phyloP scores from a whole-genome alignment of 495 filamentous ascomycete species.

The Durotheca rogersii region DNA sequence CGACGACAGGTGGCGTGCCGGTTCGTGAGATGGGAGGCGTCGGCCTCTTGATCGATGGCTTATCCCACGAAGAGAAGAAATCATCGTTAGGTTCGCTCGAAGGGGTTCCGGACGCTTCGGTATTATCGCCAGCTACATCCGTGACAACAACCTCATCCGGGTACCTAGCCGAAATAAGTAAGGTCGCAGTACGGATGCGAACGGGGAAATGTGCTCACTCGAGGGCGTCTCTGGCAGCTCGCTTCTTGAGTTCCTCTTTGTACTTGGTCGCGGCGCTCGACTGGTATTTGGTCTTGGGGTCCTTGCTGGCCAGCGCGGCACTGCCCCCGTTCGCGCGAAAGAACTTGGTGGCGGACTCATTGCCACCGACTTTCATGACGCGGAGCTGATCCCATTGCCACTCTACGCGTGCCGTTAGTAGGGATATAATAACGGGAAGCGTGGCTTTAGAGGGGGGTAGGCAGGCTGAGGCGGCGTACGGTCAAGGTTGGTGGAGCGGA shows the following conservation, averaged over 20 bases:
- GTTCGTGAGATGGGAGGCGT: conserved; percentile 92
- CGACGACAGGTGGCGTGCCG: conserved; percentile 79
- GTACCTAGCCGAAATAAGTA: conserved; percentile 56
- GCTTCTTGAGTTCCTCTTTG: conserved; percentile 87
- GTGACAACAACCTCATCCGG: conserved; percentile 84
- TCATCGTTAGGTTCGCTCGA: conserved; percentile 80
- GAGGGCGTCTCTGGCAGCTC: conserved; percentile 75
- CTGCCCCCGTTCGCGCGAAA: conserved; percentile 95
- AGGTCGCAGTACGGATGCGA: background rate
- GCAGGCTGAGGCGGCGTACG: conserved; percentile 60
- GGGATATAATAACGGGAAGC: background rate
- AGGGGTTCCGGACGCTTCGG: conserved; percentile 68
- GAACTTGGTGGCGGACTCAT: conserved; percentile 96
- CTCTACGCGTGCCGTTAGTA: conserved; percentile 56
- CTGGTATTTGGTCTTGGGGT: conserved; percentile 94
- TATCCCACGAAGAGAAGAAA: conserved; percentile 99
- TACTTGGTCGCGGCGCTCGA: conserved; percentile 89
- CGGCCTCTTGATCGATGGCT: conserved; percentile 93
- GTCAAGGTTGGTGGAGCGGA: conserved; percentile 95
- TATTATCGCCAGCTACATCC: conserved; percentile 61
- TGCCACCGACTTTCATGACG: conserved; percentile 97
- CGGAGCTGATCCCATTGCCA: conserved; percentile 99
- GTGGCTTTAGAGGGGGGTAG: conserved; percentile 6
- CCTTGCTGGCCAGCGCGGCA: conserved; percentile 91
- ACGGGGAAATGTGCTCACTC: conserved; percentile 55